phyloP scores from a whole-genome alignment of 148 eudicot genomes.

The Chenopodium berlandieri region DNA sequence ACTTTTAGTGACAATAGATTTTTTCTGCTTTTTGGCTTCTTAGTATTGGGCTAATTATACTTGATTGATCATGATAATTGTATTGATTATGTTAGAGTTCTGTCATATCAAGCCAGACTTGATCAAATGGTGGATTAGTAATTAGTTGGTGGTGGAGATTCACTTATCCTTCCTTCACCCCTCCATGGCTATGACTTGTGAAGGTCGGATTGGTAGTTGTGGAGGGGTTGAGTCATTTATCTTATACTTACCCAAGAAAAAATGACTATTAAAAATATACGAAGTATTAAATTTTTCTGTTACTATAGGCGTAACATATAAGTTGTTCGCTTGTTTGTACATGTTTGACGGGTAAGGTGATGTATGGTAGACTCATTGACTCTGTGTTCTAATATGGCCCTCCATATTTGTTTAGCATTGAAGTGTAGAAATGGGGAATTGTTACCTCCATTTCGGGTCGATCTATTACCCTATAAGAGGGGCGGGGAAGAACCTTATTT shows the following conservation, averaged over 20 bases:
- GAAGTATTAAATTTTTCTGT: not conserved
- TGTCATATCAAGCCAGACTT: not conserved
- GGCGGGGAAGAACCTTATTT: no score
- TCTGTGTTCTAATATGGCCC: not conserved
- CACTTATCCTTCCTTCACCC: no score
- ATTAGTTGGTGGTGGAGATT: no score
- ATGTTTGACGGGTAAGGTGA: slow-evolving; percentile 2
- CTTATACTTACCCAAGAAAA: no score
- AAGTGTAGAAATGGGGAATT: not conserved
- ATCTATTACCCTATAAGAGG: no score
- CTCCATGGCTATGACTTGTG: no score
- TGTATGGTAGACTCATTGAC: not conserved
- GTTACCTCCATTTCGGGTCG: no score
- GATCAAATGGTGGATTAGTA: no score
- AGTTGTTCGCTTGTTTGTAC: not conserved
- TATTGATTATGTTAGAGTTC: not conserved
- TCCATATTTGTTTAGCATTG: not conserved
- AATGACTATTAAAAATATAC: no score
- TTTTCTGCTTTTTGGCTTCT: slow-evolving; percentile 16
- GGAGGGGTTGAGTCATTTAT: no score
- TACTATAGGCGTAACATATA: not conserved
- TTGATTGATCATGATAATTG: not conserved
- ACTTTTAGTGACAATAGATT: not conserved
- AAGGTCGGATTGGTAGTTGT: no score
- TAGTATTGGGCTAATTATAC: not conserved